These are phyloP conservation scores for Fusarium sp. DNA, from an alignment of 2,329 filamentous ascomycete genomes.

Conservation along the genomic window DNA sequence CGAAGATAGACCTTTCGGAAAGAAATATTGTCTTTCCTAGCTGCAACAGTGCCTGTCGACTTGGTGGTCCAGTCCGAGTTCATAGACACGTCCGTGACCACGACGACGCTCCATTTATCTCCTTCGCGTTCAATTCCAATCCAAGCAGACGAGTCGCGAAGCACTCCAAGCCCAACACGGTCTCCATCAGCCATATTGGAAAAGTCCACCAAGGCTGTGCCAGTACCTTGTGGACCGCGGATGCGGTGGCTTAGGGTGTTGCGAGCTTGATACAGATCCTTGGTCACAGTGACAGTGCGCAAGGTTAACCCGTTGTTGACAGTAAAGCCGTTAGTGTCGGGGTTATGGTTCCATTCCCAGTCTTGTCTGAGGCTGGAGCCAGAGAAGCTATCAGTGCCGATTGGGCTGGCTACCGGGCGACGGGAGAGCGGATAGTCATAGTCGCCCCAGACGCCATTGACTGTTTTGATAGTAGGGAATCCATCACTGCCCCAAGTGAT, in stretches of 20 bases:
- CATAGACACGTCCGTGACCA: slow-evolving; percentile 8
- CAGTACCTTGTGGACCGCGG: slow-evolving; percentile 9
- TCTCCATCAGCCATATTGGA: slow-evolving; percentile 19
- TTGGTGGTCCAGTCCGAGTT: slow-evolving; percentile 20
- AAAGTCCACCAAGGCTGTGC: slow-evolving; percentile 4
- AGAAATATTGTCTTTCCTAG: not conserved
- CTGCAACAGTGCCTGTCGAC: slow-evolving; percentile 3
- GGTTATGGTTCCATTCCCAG: slow-evolving; percentile 29
- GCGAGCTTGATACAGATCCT: slow-evolving; percentile 19
- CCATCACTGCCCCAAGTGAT: slow-evolving; percentile 50
- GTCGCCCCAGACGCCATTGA: slow-evolving; percentile 14
- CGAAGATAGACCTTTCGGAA: slow-evolving; percentile 22
- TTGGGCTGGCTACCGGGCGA: not conserved
- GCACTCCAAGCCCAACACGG: not conserved
- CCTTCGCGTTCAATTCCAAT: slow-evolving; percentile 20
- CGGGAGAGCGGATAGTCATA: slow-evolving; percentile 15
- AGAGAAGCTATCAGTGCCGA: slow-evolving; percentile 8
- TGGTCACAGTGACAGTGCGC: slow-evolving; percentile 14
- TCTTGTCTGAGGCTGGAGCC: slow-evolving; percentile 2
- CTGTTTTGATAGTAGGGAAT: not conserved
- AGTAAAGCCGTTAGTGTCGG: slow-evolving; percentile 3
- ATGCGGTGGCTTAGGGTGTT: slow-evolving; percentile 17
- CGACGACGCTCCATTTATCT: slow-evolving; percentile 9
- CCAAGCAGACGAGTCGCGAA: slow-evolving; percentile 17
- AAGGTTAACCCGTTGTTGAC: slow-evolving; percentile 20